Evolutionary conservation across 2,329 filamentous ascomycete species (phyloP).

Genomic region (Monosporascus cannonballus): DNA sequence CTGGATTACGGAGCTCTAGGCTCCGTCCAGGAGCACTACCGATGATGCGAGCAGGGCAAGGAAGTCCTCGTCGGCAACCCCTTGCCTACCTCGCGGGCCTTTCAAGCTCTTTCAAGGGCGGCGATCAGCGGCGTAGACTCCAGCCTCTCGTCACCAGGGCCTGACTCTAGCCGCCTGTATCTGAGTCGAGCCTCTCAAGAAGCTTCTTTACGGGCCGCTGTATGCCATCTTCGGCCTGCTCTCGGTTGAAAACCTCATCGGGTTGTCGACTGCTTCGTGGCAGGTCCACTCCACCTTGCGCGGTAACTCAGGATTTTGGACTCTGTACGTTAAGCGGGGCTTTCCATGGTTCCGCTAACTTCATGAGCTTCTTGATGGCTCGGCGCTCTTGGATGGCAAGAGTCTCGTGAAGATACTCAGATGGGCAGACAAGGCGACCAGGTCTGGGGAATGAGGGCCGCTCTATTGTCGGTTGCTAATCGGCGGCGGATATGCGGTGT

Average conservation of each 20-base stretch:
- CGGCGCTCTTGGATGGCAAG: neutral
- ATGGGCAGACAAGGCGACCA: neutral
- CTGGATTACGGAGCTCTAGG: neutral
- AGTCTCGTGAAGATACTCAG: neutral
- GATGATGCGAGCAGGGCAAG: neutral
- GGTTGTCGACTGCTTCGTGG: neutral
- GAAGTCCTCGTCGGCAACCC: neutral
- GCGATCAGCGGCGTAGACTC: neutral
- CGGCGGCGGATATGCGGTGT: neutral
- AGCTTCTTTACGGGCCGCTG: neutral
- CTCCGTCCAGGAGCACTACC: neutral
- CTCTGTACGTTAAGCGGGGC: neutral
- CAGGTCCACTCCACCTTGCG: neutral
- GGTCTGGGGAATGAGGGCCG: neutral
- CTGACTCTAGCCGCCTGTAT: neutral
- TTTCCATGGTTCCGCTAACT: neutral
- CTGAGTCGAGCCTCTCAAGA: neutral
- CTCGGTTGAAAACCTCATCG: neutral
- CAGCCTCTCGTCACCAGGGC: neutral
- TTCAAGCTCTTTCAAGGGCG: neutral
- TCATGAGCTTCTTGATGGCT: neutral
- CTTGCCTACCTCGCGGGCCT: neutral
- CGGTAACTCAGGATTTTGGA: neutral
- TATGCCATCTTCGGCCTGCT: neutral
- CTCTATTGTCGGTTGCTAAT: neutral